phyloP scores from a whole-genome alignment of 2,329 filamentous ascomycete genomes.

The Apiospora phragmitis region DNA sequence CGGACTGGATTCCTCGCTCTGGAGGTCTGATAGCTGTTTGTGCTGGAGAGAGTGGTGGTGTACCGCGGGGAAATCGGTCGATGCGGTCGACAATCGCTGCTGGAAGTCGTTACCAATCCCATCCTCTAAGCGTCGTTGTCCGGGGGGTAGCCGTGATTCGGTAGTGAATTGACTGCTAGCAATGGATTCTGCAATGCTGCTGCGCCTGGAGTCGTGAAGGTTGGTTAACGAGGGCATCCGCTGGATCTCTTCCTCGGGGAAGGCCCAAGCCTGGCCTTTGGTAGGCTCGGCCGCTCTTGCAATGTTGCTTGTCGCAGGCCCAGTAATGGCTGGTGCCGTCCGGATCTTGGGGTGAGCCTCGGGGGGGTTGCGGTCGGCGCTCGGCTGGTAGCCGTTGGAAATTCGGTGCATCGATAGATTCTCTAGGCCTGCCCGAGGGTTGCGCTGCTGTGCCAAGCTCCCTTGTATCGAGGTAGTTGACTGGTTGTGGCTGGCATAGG shows the following conservation, averaged over 20 bases:
- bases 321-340: slow-evolving; percentile 75
- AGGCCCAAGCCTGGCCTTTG: slow-evolving; percentile 82
- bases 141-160: slow-evolving; percentile 70
- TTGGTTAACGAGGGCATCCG: slow-evolving; percentile 25
- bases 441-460: slow-evolving; percentile 66
- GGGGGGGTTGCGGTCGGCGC: slow-evolving; percentile 55
- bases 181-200: slow-evolving; percentile 75
- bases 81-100: slow-evolving; percentile 46
- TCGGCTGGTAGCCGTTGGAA: slow-evolving; percentile 66
- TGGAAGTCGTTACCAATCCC: slow-evolving; percentile 45
- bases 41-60: slow-evolving; percentile 80
- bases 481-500: slow-evolving; percentile 75
- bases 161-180: slow-evolving; percentile 78
- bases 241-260: slow-evolving; percentile 71
- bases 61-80: slow-evolving; percentile 56
- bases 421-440: slow-evolving; percentile 55
- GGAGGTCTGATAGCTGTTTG: slow-evolving; percentile 67
- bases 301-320: slow-evolving; percentile 64
- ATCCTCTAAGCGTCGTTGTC: slow-evolving; percentile 73
- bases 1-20: slow-evolving; percentile 57
- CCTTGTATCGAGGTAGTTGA: slow-evolving; percentile 75
- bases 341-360: slow-evolving; percentile 55
- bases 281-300: slow-evolving; percentile 75
- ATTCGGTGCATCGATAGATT: slow-evolving; percentile 57
- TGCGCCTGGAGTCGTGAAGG: slow-evolving; percentile 65